A percentile compares a stretch with the other conserved stretches of the same genome.
Conservation (phyloP, 1,139 yeast species). For the Sugiyamaella neomexicana region DNA sequence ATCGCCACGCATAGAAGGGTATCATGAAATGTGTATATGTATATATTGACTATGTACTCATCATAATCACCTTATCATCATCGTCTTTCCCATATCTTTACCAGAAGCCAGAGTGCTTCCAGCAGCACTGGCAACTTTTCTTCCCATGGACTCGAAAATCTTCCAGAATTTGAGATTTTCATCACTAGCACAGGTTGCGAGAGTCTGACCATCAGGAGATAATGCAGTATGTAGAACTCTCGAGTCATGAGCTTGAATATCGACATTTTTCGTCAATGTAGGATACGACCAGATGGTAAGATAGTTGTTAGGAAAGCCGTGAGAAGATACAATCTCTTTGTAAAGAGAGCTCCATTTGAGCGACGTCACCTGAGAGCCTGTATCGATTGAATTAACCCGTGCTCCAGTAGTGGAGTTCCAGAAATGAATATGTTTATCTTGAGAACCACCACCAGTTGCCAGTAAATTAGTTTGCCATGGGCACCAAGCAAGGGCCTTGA, state of each 20-base stretch:
- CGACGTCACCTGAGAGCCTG: conserved; percentile 93
- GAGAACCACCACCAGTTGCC: conserved; percentile 96
- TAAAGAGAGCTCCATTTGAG: conserved; percentile 82
- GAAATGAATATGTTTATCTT: conserved; percentile 86
- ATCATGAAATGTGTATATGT: not conserved
- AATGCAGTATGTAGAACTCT: conserved; percentile 80
- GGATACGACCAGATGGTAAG: conserved; percentile 86
- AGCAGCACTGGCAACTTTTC: conserved; percentile 34
- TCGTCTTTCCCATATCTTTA: conserved; percentile 43
- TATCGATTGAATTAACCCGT: conserved; percentile 79
- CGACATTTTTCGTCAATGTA: conserved; percentile 83
- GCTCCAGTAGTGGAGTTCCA: conserved; percentile 96
- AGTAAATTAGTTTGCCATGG: conserved; percentile 80
- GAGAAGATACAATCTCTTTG: conserved; percentile 90
- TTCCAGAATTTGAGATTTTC: conserved; percentile 96
- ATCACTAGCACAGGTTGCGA: conserved; percentile 96
- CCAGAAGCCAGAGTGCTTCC: conserved; percentile 35
- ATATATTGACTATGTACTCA: conserved; percentile 4
- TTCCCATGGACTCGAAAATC: conserved; percentile 64
- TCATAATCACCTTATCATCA: conserved; percentile 46
- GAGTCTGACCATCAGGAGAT: conserved; percentile 85
- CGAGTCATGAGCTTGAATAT: conserved; percentile 86
- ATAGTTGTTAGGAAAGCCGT: conserved; percentile 89
- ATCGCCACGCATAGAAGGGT: not conserved
- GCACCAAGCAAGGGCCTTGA: conserved; percentile 94